Conservation (phyloP, 2,329 filamentous ascomycete genomes). For the Arthrobotrys sphaeroides region DNA sequence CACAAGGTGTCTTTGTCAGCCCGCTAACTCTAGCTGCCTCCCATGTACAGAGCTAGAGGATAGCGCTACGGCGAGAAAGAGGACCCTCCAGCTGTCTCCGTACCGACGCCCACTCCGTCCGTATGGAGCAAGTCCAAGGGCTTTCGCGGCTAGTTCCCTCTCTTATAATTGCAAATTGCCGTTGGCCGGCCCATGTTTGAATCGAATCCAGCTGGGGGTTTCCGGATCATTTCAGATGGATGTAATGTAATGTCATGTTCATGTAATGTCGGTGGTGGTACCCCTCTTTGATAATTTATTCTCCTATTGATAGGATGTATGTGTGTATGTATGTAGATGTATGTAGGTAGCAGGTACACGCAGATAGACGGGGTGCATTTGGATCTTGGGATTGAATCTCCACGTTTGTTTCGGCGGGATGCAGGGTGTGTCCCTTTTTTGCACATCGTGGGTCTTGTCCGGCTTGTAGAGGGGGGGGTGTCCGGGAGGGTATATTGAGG, state of each 20-base stretch:
- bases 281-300: background rate
- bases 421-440: background rate
- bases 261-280: no score
- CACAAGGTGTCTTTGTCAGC: slow-evolving; percentile 17
- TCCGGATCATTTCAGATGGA: background rate
- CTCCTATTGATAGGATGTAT: background rate
- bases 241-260: slow-evolving; percentile 2
- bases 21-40: background rate
- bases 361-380: no score
- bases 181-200: background rate
- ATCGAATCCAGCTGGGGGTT: background rate
- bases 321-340: background rate
- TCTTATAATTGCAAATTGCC: slow-evolving; percentile 1
- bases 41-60: no score
- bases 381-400: background rate
- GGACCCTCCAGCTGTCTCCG: background rate
- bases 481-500: background rate
- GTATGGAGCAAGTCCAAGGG: slow-evolving; percentile 51
- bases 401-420: slow-evolving; percentile 11
- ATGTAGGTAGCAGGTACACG: no score
- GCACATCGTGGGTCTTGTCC: background rate
- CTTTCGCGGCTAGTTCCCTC: background rate
- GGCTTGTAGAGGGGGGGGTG: background rate
- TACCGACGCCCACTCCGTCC: slow-evolving; percentile 20
- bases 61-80: background rate